A percentile compares a stretch with the other conserved stretches of the same genome.
Evolutionary conservation across 306 rosid genomes (phyloP).

Genomic region (Elaeagnus macrophylla): DNA sequence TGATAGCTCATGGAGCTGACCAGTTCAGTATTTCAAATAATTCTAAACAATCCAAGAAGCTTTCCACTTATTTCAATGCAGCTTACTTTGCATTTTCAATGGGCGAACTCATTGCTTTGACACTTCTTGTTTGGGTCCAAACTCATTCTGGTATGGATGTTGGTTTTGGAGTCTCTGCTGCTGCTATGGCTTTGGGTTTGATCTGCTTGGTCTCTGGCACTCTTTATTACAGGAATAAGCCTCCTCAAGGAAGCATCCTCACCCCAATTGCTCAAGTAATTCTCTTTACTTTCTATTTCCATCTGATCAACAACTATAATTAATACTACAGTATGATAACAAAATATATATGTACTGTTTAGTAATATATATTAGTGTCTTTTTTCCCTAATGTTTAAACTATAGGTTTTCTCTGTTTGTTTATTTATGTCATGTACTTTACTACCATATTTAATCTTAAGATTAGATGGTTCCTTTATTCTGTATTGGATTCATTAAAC

Average conservation of each 20-base stretch:
- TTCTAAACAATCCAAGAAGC: slow-evolving; percentile 43
- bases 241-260: slow-evolving; percentile 77
- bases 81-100: slow-evolving; percentile 84
- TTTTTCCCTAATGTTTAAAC: not conserved
- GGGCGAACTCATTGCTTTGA: slow-evolving; percentile 80
- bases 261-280: slow-evolving; percentile 77
- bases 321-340: not conserved
- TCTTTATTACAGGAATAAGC: slow-evolving; percentile 69
- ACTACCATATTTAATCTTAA: too few relatives aligned
- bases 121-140: slow-evolving; percentile 85
- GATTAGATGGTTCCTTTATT: too few relatives aligned
- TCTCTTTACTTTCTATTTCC: not conserved
- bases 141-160: slow-evolving; percentile 98
- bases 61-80: slow-evolving; percentile 77
- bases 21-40: slow-evolving; percentile 45
- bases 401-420: slow-evolving; percentile 2
- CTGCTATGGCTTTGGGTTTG: slow-evolving; percentile 77
- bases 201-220: slow-evolving; percentile 62
- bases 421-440: not conserved
- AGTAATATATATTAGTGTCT: not conserved
- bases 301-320: not conserved
- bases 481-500: too few relatives aligned
- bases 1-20: slow-evolving; percentile 92
- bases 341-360: not conserved
- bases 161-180: slow-evolving; percentile 91